Base-by-base conservation (phyloP, 2,329 filamentous ascomycete species). In the Curvularia hawaiiensis region DNA sequence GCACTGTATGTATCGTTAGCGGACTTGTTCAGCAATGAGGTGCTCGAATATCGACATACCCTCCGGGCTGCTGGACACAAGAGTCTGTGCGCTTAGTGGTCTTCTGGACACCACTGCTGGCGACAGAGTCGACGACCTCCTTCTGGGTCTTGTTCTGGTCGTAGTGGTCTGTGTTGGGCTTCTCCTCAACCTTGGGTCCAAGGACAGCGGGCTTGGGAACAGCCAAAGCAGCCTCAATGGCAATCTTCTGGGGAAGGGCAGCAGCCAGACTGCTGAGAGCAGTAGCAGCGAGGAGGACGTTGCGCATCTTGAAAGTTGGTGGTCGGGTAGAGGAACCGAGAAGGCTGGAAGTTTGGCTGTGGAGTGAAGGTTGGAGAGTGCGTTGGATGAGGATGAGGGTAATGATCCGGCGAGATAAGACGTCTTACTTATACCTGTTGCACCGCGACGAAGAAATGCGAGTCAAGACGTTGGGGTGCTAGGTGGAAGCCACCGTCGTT, bases 201-300 rank as follows among this genome's bases (percentile, higher is more conserved):
- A 72, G 66, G 30, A 66, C 62, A 2, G 68, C 48, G 11, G 65
- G 63, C 22, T 70, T 70, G 41, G 72, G 62, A 6, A 76, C 72
- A 11, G 71, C 67, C 30, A 69, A 52, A 58, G 76, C 70, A 48
- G 77, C 71, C 35, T 74, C 72, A 33, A 77, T 70, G 55, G 79
- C 71, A 49, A 79, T 76, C 8, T 64, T 58, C 55, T 69, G 60
- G 50, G 68, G 67, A 50, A 65, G 60, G 40, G 67, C 65, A 41
- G 62, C 61, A 18, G 60, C 63, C 47, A 68, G 58, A 38, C 63
- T 41, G 46, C 56, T 51, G 47, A 58, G 18, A 41, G 52, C 52
- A 35, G 66, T 65, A 48, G 59, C 57, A 51, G 60, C 56, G 44
- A 66, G 39, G 22, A 65, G 28, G 33, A 59, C 50, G 59, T 66